phyloP scores from a whole-genome alignment of 2,329 filamentous ascomycete genomes.

The Paracoccidioides lutzii region DNA sequence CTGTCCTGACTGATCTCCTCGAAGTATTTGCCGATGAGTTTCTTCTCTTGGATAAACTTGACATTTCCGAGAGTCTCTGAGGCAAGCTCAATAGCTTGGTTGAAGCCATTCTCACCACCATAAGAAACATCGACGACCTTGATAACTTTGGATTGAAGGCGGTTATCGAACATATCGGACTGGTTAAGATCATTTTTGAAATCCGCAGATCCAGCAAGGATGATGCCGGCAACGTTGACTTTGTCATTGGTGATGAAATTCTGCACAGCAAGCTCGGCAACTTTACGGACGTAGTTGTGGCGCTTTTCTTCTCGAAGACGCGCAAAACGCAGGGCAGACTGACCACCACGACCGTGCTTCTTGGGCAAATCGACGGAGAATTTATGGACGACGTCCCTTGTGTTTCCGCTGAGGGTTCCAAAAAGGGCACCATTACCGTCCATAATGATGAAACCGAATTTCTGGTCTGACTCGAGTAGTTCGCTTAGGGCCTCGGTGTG shows the following conservation, averaged over 20 bases:
- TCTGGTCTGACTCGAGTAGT: conserved; percentile 95
- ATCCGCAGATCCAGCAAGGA: conserved; percentile 92
- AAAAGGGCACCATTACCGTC: conserved; percentile 97
- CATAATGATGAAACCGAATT: conserved; percentile 99
- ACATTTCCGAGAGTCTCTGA: conserved; percentile 95
- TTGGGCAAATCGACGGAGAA: conserved; percentile 97
- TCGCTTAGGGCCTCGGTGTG: conserved; percentile 96
- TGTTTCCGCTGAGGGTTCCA: conserved; percentile 93
- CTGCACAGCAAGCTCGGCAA: conserved; percentile 92
- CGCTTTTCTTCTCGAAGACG: conserved; percentile 99
- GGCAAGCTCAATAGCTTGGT: conserved; percentile 93
- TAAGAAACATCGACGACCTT: conserved; percentile 99
- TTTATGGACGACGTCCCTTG: conserved; percentile 91
- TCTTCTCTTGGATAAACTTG: conserved; percentile 99
- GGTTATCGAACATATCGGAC: conserved; percentile 92
- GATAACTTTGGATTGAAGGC: conserved; percentile 89
- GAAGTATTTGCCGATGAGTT: conserved; percentile 97
- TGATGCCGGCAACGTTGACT: conserved; percentile 90
- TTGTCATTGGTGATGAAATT: conserved; percentile 99
- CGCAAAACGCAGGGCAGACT: conserved; percentile 97
- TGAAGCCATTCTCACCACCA: conserved; percentile 98
- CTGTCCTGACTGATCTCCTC: conserved; percentile 98
- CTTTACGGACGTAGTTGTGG: conserved; percentile 99
- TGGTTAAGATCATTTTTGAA: conserved; percentile 99
- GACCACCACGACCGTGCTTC: conserved; percentile 99